phyloP scores from a whole-genome alignment of 1,284 basidiomycete species.

The Veloboletus limbatus region DNA sequence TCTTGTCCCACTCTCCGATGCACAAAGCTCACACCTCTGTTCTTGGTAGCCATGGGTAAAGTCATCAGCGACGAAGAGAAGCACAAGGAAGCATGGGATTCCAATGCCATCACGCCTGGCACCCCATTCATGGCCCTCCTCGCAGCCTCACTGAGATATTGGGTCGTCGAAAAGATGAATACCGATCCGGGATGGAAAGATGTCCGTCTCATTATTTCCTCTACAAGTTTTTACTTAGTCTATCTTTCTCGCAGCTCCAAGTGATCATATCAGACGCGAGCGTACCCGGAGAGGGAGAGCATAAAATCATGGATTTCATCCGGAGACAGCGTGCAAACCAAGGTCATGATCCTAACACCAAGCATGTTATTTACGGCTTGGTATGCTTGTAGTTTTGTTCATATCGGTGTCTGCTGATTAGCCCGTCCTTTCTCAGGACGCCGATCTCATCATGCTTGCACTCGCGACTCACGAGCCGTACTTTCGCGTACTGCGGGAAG shows the following conservation, averaged over 20 bases:
- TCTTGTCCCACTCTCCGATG: not conserved
- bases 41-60: constrained; percentile 80
- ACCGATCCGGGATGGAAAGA: constrained; percentile 95
- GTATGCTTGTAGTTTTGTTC: constrained; percentile 43
- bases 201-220: constrained; percentile 42
- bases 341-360: constrained; percentile 92
- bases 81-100: constrained; percentile 91
- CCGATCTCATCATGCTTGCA: constrained; percentile 98
- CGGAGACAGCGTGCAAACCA: constrained; percentile 85
- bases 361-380: constrained; percentile 96
- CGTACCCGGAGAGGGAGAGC: constrained; percentile 98
- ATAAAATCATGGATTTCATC: constrained; percentile 99
- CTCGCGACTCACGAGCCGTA: constrained; percentile 98
- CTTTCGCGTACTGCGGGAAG: constrained; percentile 96
- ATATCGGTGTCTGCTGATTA: constrained; percentile 6
- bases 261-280: constrained; percentile 97
- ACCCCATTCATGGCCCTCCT: constrained; percentile 98
- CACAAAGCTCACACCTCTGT: not conserved
- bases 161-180: constrained; percentile 96
- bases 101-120: constrained; percentile 97
- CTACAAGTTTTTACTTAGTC: not conserved
- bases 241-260: constrained; percentile 59
- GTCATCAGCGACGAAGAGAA: constrained; percentile 81
- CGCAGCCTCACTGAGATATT: constrained; percentile 87
- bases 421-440: constrained; percentile 62